phyloP scores from a whole-genome alignment of 2,329 filamentous ascomycete genomes.

The Beauveria pseudobassiana region DNA sequence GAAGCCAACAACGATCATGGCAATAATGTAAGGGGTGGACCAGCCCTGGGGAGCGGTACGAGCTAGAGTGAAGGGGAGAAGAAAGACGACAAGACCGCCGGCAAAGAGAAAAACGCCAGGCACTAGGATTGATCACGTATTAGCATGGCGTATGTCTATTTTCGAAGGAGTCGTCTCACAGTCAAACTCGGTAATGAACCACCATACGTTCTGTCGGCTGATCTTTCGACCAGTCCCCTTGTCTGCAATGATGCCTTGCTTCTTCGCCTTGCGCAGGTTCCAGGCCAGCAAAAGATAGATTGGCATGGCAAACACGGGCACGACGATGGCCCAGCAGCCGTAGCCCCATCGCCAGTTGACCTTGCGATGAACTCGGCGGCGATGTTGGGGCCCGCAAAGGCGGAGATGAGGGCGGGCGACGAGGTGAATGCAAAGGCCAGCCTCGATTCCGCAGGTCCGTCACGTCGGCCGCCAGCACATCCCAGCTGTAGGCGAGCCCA shows the following conservation, averaged over 20 bases:
- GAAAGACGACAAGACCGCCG: conserved; percentile 50
- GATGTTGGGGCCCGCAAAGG: conserved; percentile 30
- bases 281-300: conserved; percentile 38
- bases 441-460: conserved; percentile 32
- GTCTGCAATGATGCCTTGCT: not conserved
- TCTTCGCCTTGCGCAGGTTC: not conserved
- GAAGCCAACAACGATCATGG: conserved; percentile 55
- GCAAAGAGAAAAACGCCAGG: conserved; percentile 51
- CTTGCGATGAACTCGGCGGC: conserved; percentile 9
- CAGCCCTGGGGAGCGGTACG: conserved; percentile 35
- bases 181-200: not conserved
- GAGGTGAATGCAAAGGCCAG: conserved; percentile 32
- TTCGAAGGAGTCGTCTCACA: not conserved
- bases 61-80: conserved; percentile 50
- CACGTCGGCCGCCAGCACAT: conserved; percentile 60
- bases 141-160: too few relatives aligned
- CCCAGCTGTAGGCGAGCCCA: conserved; percentile 54
- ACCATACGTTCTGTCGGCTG: not conserved
- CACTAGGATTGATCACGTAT: conserved; percentile 17
- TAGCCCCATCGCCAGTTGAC: conserved; percentile 37
- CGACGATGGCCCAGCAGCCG: conserved; percentile 52
- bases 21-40: conserved; percentile 46
- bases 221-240: not conserved
- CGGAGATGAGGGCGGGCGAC: conserved; percentile 39
- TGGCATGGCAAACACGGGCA: conserved; percentile 46